These are phyloP conservation scores for Grosmannia serpens DNA, from an alignment of 2,329 filamentous ascomycete species.

Conservation along the genomic window DNA sequence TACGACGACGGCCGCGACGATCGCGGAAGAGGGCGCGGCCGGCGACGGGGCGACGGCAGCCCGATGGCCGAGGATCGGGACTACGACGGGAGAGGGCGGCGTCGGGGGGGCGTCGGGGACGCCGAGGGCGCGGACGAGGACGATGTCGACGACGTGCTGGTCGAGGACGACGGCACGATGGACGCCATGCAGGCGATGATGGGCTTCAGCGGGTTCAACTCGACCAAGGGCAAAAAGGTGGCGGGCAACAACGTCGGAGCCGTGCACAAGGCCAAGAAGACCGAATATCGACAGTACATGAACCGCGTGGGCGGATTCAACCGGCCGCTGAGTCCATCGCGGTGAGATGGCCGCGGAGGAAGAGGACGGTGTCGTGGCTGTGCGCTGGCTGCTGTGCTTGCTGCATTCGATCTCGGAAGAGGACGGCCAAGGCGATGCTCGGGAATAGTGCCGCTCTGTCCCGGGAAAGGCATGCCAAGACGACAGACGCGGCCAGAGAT, in stretches of 20 bases:
- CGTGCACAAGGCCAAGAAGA: constrained; percentile 86
- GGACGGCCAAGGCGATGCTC: too few species aligned
- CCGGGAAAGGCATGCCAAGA: too few species aligned
- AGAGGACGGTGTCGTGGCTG: not conserved
- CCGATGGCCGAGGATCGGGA: constrained; percentile 2
- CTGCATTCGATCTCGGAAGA: too few species aligned
- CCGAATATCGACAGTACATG: constrained; percentile 95
- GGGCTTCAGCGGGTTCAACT: constrained; percentile 79
- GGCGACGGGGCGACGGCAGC: not conserved
- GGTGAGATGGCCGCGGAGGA: constrained; percentile 20
- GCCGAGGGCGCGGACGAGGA: constrained; percentile 7
- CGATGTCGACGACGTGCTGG: constrained; percentile 34
- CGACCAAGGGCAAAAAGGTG: constrained; percentile 82
- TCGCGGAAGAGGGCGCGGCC: not conserved
- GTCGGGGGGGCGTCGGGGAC: not conserved
- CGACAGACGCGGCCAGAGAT: too few species aligned
- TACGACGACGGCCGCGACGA: not conserved
- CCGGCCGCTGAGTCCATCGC: constrained; percentile 53
- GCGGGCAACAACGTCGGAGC: constrained; percentile 75
- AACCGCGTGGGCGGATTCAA: constrained; percentile 77
- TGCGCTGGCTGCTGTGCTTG: too few species aligned
- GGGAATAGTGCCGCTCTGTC: too few species aligned
- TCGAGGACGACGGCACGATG: constrained; percentile 54
- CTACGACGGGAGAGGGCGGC: not conserved
- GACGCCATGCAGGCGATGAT: constrained; percentile 73